phyloP scores from a whole-genome alignment of 352 stramenopile genomes.

The Globisporangium perplexum region DNA sequence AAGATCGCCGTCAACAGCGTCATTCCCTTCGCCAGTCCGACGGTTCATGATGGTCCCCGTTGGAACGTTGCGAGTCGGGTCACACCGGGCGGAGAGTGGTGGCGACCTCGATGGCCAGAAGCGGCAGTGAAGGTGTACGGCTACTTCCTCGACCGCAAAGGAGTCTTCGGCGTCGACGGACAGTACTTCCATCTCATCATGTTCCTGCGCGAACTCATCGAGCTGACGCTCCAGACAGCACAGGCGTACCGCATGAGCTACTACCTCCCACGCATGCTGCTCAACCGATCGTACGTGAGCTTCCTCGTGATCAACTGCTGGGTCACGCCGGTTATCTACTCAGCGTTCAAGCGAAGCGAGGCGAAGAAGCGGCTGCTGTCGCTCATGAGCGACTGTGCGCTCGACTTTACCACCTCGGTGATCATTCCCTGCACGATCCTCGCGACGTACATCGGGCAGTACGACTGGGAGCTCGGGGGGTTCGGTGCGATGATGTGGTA shows the following conservation, averaged over 20 bases:
- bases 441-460: constrained; percentile 8
- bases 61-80: neutral
- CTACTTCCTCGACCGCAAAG: neutral
- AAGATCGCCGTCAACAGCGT: neutral
- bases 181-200: constrained; percentile 12
- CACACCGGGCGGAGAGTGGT: neutral
- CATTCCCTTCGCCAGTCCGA: neutral
- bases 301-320: constrained; percentile 21
- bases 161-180: constrained; percentile 15
- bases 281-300: constrained; percentile 13
- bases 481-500: constrained; percentile 16
- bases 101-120: neutral
- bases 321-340: constrained; percentile 11
- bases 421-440: constrained; percentile 9
- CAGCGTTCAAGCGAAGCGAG: neutral
- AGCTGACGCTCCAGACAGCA: constrained; percentile 18
- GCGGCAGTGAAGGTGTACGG: too few relatives aligned
- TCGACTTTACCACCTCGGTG: constrained; percentile 18
- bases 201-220: constrained; percentile 13
- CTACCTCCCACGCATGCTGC: constrained; percentile 5
- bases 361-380: constrained; percentile 10
- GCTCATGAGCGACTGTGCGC: constrained; percentile 8
- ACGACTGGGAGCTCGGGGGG: neutral
- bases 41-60: neutral
- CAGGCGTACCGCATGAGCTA: constrained; percentile 22